Base-by-base conservation (phyloP, 768 basidiomycete genomes). In the Kwoniella sp. region DNA sequence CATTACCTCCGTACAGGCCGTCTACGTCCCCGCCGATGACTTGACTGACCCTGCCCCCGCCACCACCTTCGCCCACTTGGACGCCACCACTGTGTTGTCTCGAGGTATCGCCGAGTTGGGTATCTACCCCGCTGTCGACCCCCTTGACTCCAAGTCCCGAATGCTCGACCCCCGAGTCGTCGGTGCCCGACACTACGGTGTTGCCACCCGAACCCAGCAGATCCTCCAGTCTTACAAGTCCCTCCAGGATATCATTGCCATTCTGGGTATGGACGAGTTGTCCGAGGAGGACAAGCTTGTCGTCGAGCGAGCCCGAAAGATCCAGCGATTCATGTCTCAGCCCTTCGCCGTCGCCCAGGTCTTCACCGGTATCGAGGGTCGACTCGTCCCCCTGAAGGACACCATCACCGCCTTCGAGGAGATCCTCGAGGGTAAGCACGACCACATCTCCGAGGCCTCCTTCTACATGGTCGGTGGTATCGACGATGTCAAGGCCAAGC, bases 11-110 rank as follows among this genome's bases (percentile, higher is more conserved):
- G 95, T 99, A 73, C 95, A 99, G 78, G 95, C 95, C 70, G 95
- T 99, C 77, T 99, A 99, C 76, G 95, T 99, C 59, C 95, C 95
- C 60, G 95, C 95, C 68, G 95, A 98, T 78, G 95, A 98, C 81
- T 88, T 99, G 89, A 99, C 95, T 71, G 95, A 98, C 81, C 95
- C 95, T 62, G 95, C 95, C 56, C 95, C 95, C 33, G 95, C 95
- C 59, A 99, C 95, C 63, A 98, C 95, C 69, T 98, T 98, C 80
- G 93, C 93, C 77, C 95, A 98, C 77, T 89, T 99, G 88, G 95
- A 99, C 76, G 93, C 95, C 66, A 99, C 95, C 65, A 98, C 95
- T 73, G 92, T 96, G 75, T 82, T 99, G 79, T 99, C 95, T 50
- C 95, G 95, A 82, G 85, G 88, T 79, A 98, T 99, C 78, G 70